Evolutionary conservation across 1,284 basidiomycete species (phyloP), one percentile per base, ranked within the genome.

Genomic region (Pseudozyma sp.): DNA sequence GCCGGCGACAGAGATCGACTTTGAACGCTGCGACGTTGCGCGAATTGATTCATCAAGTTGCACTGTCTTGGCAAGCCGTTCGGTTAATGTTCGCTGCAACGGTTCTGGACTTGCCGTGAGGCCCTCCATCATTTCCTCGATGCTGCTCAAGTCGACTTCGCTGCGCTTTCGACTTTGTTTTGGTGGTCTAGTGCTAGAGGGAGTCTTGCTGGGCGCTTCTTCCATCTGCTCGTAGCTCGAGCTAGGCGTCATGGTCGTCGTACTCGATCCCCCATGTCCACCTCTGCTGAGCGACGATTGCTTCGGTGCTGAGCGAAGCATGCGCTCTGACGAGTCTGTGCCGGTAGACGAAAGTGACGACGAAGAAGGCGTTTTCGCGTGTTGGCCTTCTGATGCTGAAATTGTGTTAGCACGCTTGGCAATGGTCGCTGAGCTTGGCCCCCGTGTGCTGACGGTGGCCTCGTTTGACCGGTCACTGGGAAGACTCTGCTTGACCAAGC

Each of bases 101-200:
- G 52, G 44, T 39, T 69, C 63, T 7, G 68, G 77, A 36, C 61
- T 66, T 0, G 60, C 58, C 1, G 67, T 74, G 16, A 78, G 53
- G 35, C 55, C 76, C 40, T 77, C 63, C 55, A 80, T 70, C 61
- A 80, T 67, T 42, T 76, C 69, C 44, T 80, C 76, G 42, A 80
- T 76, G 48, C 64, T 49, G 36, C 64, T 73, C 16, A 80, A 58
- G 36, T 79, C 69, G 31, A 80, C 65, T 5, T 35, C 9, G 4
- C 55, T 52, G 6, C 62, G 66, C 18, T 54, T 54, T 13, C 62
- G 50, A 25, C 36, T 11, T 50, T 39, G 49, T 48, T 54, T 55
- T 1, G 59, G 54, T 34, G 52, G 18, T 43, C 21, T n/a, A 11
- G 34, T 36, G 13, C 18, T 38, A 13, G 54, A 16, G 34, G 47